Percentiles rank a stretch among this genome's conserved stretches.
Conservation (phyloP, 768 basidiomycete species). For the Hericium erinaceus region DNA sequence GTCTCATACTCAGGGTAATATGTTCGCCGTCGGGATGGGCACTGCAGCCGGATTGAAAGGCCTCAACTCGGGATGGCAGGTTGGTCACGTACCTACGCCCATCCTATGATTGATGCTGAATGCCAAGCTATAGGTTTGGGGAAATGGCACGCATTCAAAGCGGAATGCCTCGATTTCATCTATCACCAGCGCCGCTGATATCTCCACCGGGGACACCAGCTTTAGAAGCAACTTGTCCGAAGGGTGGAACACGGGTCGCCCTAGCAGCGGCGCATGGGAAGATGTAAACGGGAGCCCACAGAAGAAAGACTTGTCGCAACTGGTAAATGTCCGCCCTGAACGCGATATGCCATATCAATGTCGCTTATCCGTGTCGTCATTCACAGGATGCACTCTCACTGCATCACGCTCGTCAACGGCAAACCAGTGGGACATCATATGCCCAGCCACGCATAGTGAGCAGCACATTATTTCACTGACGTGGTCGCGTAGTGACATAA, state of each 20-base stretch:
- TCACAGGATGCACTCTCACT: background rate
- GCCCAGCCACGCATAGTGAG: conserved; percentile 12
- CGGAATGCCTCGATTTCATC: conserved; percentile 59
- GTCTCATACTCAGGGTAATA: conserved; percentile 31
- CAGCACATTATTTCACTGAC: background rate
- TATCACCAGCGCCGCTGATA: conserved; percentile 40
- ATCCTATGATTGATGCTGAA: background rate
- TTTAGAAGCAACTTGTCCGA: conserved; percentile 42
- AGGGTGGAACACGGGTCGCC: conserved; percentile 33
- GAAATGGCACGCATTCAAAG: conserved; percentile 35
- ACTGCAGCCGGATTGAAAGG: conserved; percentile 39
- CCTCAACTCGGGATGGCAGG: conserved; percentile 63
- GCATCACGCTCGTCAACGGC: conserved; percentile 9
- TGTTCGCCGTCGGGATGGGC: conserved; percentile 45
- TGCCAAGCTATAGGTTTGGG: conserved; percentile 45
- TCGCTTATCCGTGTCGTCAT: conserved; percentile 3
- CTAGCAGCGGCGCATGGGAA: conserved; percentile 52
- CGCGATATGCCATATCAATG: background rate
- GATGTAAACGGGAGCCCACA: conserved; percentile 40
- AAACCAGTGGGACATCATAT: conserved; percentile 10
- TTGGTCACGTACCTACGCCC: conserved; percentile 18
- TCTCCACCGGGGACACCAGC: conserved; percentile 33
- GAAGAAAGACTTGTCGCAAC: conserved; percentile 39
- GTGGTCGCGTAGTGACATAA: conserved; percentile 13
- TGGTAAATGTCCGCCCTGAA: conserved; percentile 28